A percentile compares a stretch with the other conserved stretches of the same genome.
phyloP scores from a whole-genome alignment of 169 alveolate genomes.

The Plasmodium vivax region DNA sequence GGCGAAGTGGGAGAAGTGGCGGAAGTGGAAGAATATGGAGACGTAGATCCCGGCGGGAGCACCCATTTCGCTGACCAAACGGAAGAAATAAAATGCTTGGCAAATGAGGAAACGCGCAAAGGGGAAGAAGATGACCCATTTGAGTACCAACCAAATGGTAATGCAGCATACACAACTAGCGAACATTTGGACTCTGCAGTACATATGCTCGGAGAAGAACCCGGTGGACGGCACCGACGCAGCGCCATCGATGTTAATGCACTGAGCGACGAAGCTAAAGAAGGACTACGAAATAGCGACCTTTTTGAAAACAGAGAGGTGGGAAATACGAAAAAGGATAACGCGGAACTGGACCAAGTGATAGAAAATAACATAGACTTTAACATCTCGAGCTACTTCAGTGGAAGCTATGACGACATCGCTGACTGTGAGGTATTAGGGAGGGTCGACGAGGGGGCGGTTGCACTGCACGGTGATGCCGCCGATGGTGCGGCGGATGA shows the following conservation, averaged over 20 bases:
- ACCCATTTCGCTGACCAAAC: neutral
- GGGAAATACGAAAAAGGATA: neutral
- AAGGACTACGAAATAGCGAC: neutral
- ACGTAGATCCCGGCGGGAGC: neutral
- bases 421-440: neutral
- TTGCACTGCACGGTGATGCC: neutral
- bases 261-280: neutral
- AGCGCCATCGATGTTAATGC: neutral
- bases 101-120: neutral
- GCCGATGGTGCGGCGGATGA: neutral
- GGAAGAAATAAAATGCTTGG: neutral
- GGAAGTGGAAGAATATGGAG: neutral
- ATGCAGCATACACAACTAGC: slow-evolving; percentile 7
- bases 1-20: neutral
- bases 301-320: neutral
- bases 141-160: neutral
- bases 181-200: slow-evolving; percentile 3
- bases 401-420: slow-evolving; percentile 56
- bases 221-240: neutral
- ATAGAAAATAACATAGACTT: slow-evolving; percentile 60
- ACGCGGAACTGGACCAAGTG: slow-evolving; percentile 50
- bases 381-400: slow-evolving; percentile 66
- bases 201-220: neutral
- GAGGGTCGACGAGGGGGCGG: neutral
- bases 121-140: neutral